Conservation (phyloP, 352 stramenopile species). For the Phytopythium chamaehyphon region DNA sequence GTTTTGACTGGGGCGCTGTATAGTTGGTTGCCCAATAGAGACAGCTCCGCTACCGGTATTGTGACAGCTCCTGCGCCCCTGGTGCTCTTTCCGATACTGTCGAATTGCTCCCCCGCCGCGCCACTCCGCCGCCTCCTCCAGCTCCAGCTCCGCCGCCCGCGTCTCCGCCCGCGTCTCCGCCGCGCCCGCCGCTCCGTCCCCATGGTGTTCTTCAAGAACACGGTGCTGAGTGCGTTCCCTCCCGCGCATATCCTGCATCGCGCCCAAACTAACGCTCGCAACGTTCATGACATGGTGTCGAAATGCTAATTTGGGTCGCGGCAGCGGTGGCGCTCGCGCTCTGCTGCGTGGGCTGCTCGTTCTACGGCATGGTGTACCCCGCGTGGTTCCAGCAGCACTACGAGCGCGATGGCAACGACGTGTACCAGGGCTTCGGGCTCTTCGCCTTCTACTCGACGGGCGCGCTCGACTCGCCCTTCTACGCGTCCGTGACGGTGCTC, state of each 20-base stretch:
- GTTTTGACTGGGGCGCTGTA: too few relatives aligned
- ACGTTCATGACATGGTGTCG: too few relatives aligned
- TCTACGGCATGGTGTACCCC: conserved; percentile 78
- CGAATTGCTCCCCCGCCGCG: too few relatives aligned
- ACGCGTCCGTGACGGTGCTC: conserved; percentile 71
- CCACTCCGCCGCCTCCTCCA: too few relatives aligned
- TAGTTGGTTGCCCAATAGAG: too few relatives aligned
- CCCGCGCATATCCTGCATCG: background rate
- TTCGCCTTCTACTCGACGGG: conserved; percentile 83
- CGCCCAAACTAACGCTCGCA: background rate
- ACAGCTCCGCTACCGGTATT: too few relatives aligned
- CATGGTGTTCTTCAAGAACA: conserved; percentile 68
- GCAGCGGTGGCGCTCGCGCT: conserved; percentile 77
- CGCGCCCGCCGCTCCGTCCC: background rate
- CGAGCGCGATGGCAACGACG: conserved; percentile 56
- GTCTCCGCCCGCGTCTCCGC: too few relatives aligned
- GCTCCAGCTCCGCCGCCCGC: too few relatives aligned
- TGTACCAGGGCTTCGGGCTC: conserved; percentile 79
- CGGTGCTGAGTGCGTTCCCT: conserved; percentile 65
- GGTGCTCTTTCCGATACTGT: too few relatives aligned
- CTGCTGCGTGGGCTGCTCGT: conserved; percentile 63
- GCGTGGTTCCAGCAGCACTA: conserved; percentile 87
- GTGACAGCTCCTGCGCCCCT: too few relatives aligned
- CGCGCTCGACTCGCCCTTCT: conserved; percentile 67
- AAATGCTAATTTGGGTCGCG: too few relatives aligned